A percentile compares a stretch with the other conserved stretches of the same genome.
phyloP scores from a whole-genome alignment of 73 alveolate species.

The Paramecium caudatum region DNA sequence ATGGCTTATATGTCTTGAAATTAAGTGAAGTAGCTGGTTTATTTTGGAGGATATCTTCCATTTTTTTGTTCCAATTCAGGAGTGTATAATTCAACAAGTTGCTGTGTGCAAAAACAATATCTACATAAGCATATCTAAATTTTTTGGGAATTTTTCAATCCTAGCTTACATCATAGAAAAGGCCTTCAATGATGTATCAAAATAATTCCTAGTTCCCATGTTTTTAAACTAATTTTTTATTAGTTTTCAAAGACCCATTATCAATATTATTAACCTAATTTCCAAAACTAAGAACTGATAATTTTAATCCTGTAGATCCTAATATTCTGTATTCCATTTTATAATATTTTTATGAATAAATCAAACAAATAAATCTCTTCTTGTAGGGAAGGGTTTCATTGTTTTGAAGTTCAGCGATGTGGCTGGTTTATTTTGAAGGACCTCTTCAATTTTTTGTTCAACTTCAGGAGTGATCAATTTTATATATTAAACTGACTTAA shows the following conservation, averaged over 20 bases:
- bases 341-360: background rate
- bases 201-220: too few relatives aligned
- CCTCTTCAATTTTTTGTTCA: constrained; percentile 82
- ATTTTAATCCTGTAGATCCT: constrained; percentile 93
- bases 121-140: too few relatives aligned
- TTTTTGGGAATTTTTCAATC: too few relatives aligned
- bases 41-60: constrained; percentile 84
- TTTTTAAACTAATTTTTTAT: too few relatives aligned
- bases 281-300: constrained; percentile 88
- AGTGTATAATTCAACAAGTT: constrained; percentile 83
- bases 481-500: constrained; percentile 83
- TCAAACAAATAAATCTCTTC: constrained; percentile 77
- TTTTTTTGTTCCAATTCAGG: constrained; percentile 83
- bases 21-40: constrained; percentile 80
- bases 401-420: constrained; percentile 76
- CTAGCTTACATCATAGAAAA: too few relatives aligned
- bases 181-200: too few relatives aligned
- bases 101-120: too few relatives aligned
- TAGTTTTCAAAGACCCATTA: too few relatives aligned
- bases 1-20: constrained; percentile 73
- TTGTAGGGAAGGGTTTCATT: constrained; percentile 71
- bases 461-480: constrained; percentile 85
- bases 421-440: constrained; percentile 82
- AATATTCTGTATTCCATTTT: constrained; percentile 90
- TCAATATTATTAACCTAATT: too few relatives aligned